Evolutionary conservation across 192 early-diverging fungal genomes (phyloP).

Genomic region (Coemansia sp.): DNA sequence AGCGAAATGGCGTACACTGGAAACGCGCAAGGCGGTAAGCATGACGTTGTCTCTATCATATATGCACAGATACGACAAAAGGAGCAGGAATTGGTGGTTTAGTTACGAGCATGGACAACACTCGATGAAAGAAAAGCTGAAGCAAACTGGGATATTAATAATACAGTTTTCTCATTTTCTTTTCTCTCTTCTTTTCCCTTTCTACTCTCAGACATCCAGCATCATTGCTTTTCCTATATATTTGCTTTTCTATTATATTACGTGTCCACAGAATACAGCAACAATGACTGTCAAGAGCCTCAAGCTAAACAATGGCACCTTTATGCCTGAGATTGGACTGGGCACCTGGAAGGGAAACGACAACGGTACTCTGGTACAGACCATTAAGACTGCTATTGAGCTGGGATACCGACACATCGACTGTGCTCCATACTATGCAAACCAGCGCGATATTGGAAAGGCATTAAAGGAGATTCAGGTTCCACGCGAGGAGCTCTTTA

Average conservation of each 20-base stretch:
- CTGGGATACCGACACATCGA: constrained; percentile 76
- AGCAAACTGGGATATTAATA: background rate
- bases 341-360: constrained; percentile 65
- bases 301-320: constrained; percentile 65
- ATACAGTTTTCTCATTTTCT: background rate
- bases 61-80: too few relatives aligned
- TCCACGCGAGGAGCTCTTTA: constrained; percentile 74
- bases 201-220: background rate
- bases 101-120: too few relatives aligned
- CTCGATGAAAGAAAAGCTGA: too few relatives aligned
- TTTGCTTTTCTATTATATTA: background rate
- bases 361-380: constrained; percentile 56
- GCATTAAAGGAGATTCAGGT: constrained; percentile 64
- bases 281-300: constrained; percentile 35
- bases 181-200: background rate
- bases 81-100: too few relatives aligned
- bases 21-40: too few relatives aligned
- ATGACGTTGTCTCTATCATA: too few relatives aligned
- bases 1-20: too few relatives aligned
- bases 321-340: constrained; percentile 64
- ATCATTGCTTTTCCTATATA: constrained; percentile 4
- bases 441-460: constrained; percentile 78
- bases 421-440: constrained; percentile 67
- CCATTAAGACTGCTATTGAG: constrained; percentile 64
- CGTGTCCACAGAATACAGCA: background rate